Percentiles rank a stretch among this genome's conserved stretches.
Conservation (phyloP, 257 asterid genomes). For the Ilex asprella region DNA sequence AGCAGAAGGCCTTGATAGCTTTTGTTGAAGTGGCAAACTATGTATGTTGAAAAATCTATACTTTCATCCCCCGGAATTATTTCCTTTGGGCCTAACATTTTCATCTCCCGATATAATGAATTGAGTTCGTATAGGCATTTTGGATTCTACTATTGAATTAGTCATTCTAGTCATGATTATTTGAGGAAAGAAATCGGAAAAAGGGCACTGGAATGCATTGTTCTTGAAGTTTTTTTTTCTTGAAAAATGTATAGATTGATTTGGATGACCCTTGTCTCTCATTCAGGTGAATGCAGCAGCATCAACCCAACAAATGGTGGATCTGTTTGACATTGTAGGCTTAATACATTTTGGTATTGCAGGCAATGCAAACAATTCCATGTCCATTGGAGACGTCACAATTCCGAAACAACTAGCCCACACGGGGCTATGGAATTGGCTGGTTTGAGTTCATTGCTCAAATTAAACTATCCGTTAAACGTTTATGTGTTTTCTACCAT, state of each 20-base stretch:
- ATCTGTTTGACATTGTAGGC: conserved; percentile 38
- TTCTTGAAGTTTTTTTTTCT: no score
- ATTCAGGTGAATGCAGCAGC: conserved; percentile 63
- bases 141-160: no score
- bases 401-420: conserved; percentile 45
- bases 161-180: no score
- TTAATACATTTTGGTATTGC: conserved; percentile 57
- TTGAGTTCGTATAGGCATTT: no score
- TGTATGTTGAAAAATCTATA: no score
- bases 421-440: conserved; percentile 68
- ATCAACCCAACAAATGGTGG: conserved; percentile 68
- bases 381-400: conserved; percentile 52
- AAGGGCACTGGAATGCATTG: no score
- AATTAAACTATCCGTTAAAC: neutral
- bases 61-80: no score
- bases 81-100: no score
- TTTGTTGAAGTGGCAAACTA: no score
- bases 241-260: neutral
- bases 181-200: no score
- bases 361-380: conserved; percentile 51
- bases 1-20: no score
- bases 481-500: neutral
- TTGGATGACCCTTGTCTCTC: conserved; percentile 4
- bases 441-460: conserved; percentile 24
- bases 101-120: no score